Evolutionary conservation across 2,329 filamentous ascomycete genomes (phyloP), one percentile per base, ranked within the genome.

Genomic region (Aspergillus brasiliensis): DNA sequence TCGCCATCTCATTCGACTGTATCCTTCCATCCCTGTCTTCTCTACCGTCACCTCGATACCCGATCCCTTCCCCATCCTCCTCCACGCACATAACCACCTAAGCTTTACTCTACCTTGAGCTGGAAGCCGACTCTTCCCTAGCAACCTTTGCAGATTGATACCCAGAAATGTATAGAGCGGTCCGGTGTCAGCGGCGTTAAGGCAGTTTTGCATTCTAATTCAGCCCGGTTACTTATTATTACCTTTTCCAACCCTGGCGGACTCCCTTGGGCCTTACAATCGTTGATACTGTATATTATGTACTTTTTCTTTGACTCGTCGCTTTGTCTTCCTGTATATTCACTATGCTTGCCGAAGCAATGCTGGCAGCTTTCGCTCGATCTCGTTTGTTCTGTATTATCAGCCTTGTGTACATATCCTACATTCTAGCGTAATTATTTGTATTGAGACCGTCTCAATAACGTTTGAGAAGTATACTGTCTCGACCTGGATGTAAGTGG

Each of bases 121-220:
- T 51, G 47, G 58, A 60, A 55, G 31, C 61, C 48, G 58, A 58
- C 58, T 61, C 58, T 60, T 63, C 51, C 54, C 38, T 51, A 59
- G 62, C 61, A 62, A 56, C 59, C 55, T 54, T 62, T 64, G 65
- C 60, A 66, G 64, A 65, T 67, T 70, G 72, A 74, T 75, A 75
- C 71, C 72, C 69, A 58, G 57, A 68, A 69, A 62, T 67, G 65
- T 64, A 73, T 74, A 74, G 66, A 73, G 60, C 66, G 69, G 68
- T 58, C 57, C 60, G 73, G 73, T 69, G 72, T 71, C 61, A 59
- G 48, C 58, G 71, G 72, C 61, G 72, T 73, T 71, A 61, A 15
- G 23, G 52, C 31, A 34, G 38, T 23, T 61, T 57, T 53, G 55
- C 48, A 55, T 56, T 64, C 59, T 63, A 28, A 54, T 52, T 48